Percentiles rank a stretch among this genome's conserved stretches.
Conservation (phyloP, 2,329 filamentous ascomycete species). For the Diaporthe humulicola region DNA sequence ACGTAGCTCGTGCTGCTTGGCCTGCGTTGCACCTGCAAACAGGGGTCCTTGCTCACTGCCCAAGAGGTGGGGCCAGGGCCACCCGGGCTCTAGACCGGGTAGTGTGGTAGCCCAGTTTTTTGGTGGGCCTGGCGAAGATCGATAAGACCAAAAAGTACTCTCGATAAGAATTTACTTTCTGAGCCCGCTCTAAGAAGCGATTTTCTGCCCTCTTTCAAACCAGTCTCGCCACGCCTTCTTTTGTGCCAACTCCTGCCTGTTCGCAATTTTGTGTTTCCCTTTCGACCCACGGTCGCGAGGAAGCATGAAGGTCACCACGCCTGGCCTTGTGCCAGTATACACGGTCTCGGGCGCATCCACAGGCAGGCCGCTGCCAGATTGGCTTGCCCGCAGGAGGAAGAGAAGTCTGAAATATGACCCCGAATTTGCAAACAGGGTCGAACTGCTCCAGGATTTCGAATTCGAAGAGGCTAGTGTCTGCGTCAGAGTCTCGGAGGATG, state of each 20-base stretch:
- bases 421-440: conserved; percentile 93
- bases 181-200: neutral
- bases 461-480: conserved; percentile 96
- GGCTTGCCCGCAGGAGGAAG: conserved; percentile 92
- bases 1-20: conserved; percentile 22
- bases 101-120: neutral
- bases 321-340: conserved; percentile 88
- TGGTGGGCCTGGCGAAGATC: neutral
- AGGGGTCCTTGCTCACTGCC: conserved; percentile 15
- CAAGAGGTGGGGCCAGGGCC: neutral
- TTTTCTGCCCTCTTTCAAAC: conserved; percentile 8
- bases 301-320: conserved; percentile 84
- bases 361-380: conserved; percentile 90
- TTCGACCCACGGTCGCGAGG: conserved; percentile 1
- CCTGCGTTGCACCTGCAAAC: neutral
- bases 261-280: neutral
- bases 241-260: neutral
- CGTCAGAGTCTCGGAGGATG: conserved; percentile 92
- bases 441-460: conserved; percentile 96
- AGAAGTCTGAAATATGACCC: conserved; percentile 91
- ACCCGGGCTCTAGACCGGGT: neutral
- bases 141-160: conserved; percentile 17
- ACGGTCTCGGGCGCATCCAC: conserved; percentile 94
- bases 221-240: neutral
- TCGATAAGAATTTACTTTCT: conserved; percentile 18